Evolutionary conservation across 2,329 filamentous ascomycete species (phyloP).

Genomic region (Nemania sp.): DNA sequence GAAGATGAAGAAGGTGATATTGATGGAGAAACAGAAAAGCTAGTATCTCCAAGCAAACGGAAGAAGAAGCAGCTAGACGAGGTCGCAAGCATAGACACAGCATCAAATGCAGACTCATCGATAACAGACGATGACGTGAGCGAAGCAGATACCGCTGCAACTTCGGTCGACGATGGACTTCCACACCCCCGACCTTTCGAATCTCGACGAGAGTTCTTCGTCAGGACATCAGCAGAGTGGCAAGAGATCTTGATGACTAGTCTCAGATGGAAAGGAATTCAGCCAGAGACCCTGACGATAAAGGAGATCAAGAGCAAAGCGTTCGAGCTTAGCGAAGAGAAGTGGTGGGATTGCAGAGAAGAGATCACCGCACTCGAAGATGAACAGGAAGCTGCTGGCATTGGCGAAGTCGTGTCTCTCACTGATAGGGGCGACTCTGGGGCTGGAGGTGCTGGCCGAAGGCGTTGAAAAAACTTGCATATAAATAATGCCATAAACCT

Average conservation of each 20-base stretch:
- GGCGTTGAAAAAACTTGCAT: conserved; percentile 42
- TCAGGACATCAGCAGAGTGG: conserved; percentile 88
- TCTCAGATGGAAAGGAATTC: conserved; percentile 74
- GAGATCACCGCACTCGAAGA: conserved; percentile 92
- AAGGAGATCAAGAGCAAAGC: conserved; percentile 95
- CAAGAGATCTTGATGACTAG: conserved; percentile 85
- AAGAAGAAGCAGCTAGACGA: conserved; percentile 65
- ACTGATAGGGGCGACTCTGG: conserved; percentile 75
- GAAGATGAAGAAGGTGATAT: conserved; percentile 70
- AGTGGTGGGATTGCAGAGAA: conserved; percentile 98
- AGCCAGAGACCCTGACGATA: conserved; percentile 75
- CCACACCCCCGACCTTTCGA: conserved; percentile 88
- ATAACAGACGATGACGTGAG: conserved; percentile 60
- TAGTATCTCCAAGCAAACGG: conserved; percentile 66
- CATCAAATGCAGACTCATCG: conserved; percentile 49
- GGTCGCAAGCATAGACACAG: conserved; percentile 55
- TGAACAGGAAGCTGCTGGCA: conserved; percentile 94
- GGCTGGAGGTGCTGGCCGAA: conserved; percentile 58
- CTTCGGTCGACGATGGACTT: conserved; percentile 76
- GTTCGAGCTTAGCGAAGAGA: conserved; percentile 91
- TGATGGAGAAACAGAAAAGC: conserved; percentile 59
- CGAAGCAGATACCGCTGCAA: conserved; percentile 59
- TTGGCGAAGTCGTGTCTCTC: conserved; percentile 92
- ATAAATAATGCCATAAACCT: neutral
- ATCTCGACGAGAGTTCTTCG: conserved; percentile 90